Base-by-base conservation (phyloP, 75 land plant genomes). In the Pinus albicaulis region DNA sequence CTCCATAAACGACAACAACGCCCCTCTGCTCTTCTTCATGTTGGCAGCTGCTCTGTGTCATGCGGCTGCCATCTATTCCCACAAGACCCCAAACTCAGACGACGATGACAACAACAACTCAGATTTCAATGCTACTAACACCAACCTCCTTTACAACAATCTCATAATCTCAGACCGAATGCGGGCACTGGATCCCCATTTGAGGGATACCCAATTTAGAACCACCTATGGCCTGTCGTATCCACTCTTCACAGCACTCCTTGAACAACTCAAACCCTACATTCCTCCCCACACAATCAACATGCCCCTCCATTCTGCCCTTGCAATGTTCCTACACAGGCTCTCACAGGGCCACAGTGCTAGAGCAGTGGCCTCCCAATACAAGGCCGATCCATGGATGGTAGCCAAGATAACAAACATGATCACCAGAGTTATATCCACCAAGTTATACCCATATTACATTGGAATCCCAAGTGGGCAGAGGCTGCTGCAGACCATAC, bases 301-400 rank as follows among this genome's bases (percentile, higher is more conserved):
- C 36, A 80, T 88, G 75, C 78, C 89, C 63, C 81, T 85, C 26
- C 87, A 90, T 28, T 76, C 81, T 22, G 83, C 91, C 41, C 81
- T 91, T 36, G 83, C 91, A 31, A 81, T 91, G 86, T 83, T 83
- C 59, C 89, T 91, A 23, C 81, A 84, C 55, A 85, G 93, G 55
- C 87, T 91, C 77, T 26, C 78, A 25, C 90, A 78, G 59, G 88
- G 88, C 59, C 57, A 55, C 71, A 80, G 80, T 31, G 65, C 84
- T 14, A 71, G 70, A 20, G 26, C 80, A 56, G 56, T 91, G 26
- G 82, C 90, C 55, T 41, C 80, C 56, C 80, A 79, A 38, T 84
- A 78, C 76, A 25, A 73, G 24, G 80, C 84, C 26, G 82, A 80
- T 36, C 85, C 93, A 25, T 84, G 74, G 71, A 76, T 84, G 62